A percentile compares a stretch with the other conserved stretches of the same genome.
phyloP scores from a whole-genome alignment of 371 early-diverging fungal genomes.

The Mucor sp. region DNA sequence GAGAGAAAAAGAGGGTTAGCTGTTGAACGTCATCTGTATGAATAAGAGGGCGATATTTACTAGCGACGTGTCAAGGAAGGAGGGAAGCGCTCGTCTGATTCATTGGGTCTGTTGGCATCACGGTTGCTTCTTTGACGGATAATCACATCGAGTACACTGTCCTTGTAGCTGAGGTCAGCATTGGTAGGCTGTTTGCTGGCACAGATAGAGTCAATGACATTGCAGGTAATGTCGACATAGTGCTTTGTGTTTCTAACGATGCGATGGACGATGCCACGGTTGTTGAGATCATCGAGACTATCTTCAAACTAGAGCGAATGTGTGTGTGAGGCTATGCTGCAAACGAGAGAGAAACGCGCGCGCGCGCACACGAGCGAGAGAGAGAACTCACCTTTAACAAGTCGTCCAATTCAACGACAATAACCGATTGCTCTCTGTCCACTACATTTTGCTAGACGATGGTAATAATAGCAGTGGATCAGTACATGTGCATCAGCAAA shows the following conservation, averaged over 20 bases:
- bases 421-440: slow-evolving; percentile 57
- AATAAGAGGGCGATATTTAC: slow-evolving; percentile 47
- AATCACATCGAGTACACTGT: slow-evolving; percentile 88
- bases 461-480: background rate
- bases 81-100: slow-evolving; percentile 66
- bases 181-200: slow-evolving; percentile 64
- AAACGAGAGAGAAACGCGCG: background rate
- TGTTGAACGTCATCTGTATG: no score
- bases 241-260: slow-evolving; percentile 85
- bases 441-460: slow-evolving; percentile 59
- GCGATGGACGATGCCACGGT: slow-evolving; percentile 47
- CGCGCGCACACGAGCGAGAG: background rate
- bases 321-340: background rate
- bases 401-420: slow-evolving; percentile 66
- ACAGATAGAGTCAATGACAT: slow-evolving; percentile 57
- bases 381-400: slow-evolving; percentile 39
- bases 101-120: slow-evolving; percentile 57
- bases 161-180: slow-evolving; percentile 68
- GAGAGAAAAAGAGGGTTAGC: background rate
- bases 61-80: slow-evolving; percentile 84
- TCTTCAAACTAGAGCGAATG: slow-evolving; percentile 36
- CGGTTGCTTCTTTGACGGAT: slow-evolving; percentile 82
- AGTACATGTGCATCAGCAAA: no score
- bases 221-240: slow-evolving; percentile 79
- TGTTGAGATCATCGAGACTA: slow-evolving; percentile 5